Evolutionary conservation across 306 rosid genomes (phyloP).

Genomic region (Rosa multiflora): DNA sequence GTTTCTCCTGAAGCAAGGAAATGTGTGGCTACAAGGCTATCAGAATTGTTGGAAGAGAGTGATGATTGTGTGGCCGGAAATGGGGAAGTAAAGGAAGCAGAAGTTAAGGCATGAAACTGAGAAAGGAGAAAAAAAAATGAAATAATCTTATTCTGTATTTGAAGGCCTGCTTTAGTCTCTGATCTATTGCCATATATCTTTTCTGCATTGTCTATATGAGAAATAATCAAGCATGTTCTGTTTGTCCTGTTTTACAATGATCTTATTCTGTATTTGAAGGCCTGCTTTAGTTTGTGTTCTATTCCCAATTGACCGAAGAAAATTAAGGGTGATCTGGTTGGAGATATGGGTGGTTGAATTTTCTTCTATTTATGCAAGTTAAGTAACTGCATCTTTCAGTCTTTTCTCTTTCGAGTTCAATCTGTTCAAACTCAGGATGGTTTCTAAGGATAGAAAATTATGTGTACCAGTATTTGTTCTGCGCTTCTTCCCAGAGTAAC

Average conservation of each 20-base stretch:
- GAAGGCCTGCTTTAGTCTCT: background rate
- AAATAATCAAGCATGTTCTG: background rate
- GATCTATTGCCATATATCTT: background rate
- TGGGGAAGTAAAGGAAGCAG: background rate
- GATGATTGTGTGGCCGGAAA: background rate
- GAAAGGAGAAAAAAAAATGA: background rate
- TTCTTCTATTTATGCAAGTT: background rate
- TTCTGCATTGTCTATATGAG: background rate
- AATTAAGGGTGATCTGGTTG: background rate
- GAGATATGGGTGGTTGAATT: background rate
- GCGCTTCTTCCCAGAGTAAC: background rate
- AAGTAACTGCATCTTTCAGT: background rate
- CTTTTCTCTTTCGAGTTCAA: background rate
- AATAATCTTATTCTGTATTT: background rate
- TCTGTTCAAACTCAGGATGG: too few species aligned
- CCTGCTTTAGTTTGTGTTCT: background rate
- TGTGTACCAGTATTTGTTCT: background rate
- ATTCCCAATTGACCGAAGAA: background rate
- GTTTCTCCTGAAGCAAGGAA: slow-evolving; percentile 71
- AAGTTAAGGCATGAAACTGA: background rate
- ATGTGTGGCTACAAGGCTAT: slow-evolving; percentile 53
- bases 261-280: background rate
- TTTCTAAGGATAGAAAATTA: background rate
- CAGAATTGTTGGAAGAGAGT: slow-evolving; percentile 28
- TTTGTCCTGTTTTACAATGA: background rate